Evolutionary conservation across 345 rosid genomes (phyloP), one percentile per base, ranked within the genome.

Genomic region (Geranium rotundifolium): DNA sequence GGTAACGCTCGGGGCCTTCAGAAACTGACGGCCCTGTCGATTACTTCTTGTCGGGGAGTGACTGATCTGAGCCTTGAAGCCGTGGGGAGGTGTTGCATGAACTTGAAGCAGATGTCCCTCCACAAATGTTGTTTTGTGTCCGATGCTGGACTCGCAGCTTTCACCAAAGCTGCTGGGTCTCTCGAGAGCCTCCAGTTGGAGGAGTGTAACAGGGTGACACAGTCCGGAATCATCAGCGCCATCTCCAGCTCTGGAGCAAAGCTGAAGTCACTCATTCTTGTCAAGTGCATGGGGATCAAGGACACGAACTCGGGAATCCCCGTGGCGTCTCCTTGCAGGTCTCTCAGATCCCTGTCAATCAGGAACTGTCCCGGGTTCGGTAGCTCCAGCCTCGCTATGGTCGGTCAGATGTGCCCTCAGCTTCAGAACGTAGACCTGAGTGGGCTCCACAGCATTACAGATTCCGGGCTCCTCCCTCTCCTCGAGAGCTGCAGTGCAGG

Each of bases 131-230:
- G 72, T 74, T 83, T 82, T 31, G 71, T 88, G 13, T 80, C 95
- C 0, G 89, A 83, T 63, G 69, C 66, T 56, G 95, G 91, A 65
- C 69, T 87, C 77, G 65, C 71, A 17, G 67, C 71, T 56, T 83
- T 88, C 69, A 67, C 82, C 17, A 73, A 71, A 71, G 78, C 77
- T 37, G 79, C 79, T 7, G 73, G 68, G 49, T 83, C 85, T 66
- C 89, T 88, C n/a, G 95, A 88, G 82, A 74, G 72, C 68, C 69
- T 87, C 66, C 85, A 81, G 60, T 69, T 87, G 73, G 91, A 85
- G 65, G 95, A 83, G 57, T 82, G 86, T 58, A 74, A 77, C 76
- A 75, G 85, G 73, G 66, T 83, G 56, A 73, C 82, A 16, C 76
- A 76, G 63, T 63, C 68, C 8, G 91, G 95, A 27, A 68, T 84